Evolutionary conservation across 2,329 filamentous ascomycete species (phyloP), one percentile per base, ranked within the genome.

Genomic region (Ceratocystiopsis minuta): DNA sequence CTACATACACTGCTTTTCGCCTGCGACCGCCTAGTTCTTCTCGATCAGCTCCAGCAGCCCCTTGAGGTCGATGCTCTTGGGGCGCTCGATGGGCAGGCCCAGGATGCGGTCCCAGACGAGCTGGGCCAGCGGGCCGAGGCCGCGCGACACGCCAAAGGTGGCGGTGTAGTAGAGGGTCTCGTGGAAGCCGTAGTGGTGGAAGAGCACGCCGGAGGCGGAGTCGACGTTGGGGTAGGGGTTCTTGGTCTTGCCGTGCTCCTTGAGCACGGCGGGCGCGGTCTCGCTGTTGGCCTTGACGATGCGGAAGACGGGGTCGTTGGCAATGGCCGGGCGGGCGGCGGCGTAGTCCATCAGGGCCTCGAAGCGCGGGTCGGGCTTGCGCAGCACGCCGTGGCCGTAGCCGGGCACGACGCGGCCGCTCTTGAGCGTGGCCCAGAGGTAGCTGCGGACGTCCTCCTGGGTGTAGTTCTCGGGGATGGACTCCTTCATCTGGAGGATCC

Each of bases 191-290:
- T 94, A 98, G 67, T 96, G 86, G 63, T 96, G 80, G 75, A 98
- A 96, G 39, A 98, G 71, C 6, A 96, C 87, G 49, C 90, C 90
- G 1, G 86, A 94, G 48, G 76, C 80, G 38, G 81, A 86, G 62
- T 98, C 90, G 47, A 98, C 90, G 59, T 98, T 98, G 49, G 90
- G 90, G 64, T 88, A 93, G 2, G 90, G 86, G 66, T 94, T 94
- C 72, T 93, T 93, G 51, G 86, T 94, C 78, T 95, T 96, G 61
- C 90, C 90, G 58, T 98, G 90, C 66, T 95, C 78, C 54, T 76
- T 90, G 53, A 98, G 70, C 16, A 98, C 90, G 41, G 75, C 73
- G 15, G 90, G 90, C 0, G 90, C 90, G 48, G 98, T 80, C 55
- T 86, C 80, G 50, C 80, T 86, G 67, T 93, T 96, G 66, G 81